Evolutionary conservation across 805 yeast species (phyloP), one percentile per base, ranked within the genome.

Genomic region (Lipomyces lipofer): DNA sequence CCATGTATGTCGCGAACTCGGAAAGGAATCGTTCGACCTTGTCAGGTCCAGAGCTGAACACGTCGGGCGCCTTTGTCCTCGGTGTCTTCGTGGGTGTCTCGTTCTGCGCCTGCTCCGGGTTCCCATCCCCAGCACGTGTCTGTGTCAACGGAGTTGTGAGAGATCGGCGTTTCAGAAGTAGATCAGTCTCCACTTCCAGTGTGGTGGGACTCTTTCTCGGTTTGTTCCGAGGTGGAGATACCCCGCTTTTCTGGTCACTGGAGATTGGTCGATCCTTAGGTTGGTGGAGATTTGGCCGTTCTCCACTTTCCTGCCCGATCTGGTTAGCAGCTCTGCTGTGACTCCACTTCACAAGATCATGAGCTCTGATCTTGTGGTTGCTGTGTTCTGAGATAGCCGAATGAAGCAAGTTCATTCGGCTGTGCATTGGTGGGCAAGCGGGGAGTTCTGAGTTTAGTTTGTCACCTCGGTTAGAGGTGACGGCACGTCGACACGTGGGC

Each of bases 131-230:
- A n/a, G n/a, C n/a, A n/a, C n/a, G n/a, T n/a, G n/a, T n/a, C n/a
- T n/a, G n/a, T n/a, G n/a, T n/a, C n/a, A 32, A 3, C 19, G 36
- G 36, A 19, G 15, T 15, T 32, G 36, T 32, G 36, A 32, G 36
- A 32, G 36, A 32, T 32, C 6, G 36, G 12, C 9, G 15, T 32
- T 32, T 32, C 36, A 10, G 36, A 32, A 19, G 36, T 32, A 32
- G 36, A 32, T 32, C 36, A 32, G 36, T 32, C 36, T 32, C 36
- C 36, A 32, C 36, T 32, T 10, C 36, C 36, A 32, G 36, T 32
- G 36, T 13, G 36, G 36, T 32, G 36, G 36, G 15, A 3, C 12
- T 32, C 36, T 32, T 7, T 32, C 36, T 19, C 15, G 22, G 15
- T 35, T 35, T 13, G 2, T 19, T 32, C 36, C 36, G 36, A 33